Evolutionary conservation across 2,329 filamentous ascomycete genomes (phyloP), one percentile per base, ranked within the genome.

Genomic region (Hymenoscyphus scutula): DNA sequence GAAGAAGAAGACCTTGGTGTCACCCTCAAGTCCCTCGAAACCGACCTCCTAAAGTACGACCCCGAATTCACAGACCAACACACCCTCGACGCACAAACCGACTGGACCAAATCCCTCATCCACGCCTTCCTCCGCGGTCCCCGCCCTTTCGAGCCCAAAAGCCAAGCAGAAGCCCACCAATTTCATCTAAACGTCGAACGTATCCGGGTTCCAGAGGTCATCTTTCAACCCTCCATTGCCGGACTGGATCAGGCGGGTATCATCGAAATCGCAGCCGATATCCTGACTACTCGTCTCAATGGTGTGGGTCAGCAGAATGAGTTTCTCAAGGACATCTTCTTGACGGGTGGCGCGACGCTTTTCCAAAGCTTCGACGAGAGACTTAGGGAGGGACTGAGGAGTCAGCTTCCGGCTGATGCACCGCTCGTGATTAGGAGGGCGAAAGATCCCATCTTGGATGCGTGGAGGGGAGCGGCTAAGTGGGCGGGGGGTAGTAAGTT

Each of bases 101-200:
- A 98, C 80, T 99, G 95, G 95, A 96, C 89, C 15, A 96, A 95
- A 76, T 91, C 87, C 55, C 81, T 97, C 56, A 79, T 98, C 19
- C 95, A 99, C 76, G 91, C 92, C 7, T 99, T 97, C 77, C 79
- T 91, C 41, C 89, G 92, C 60, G 95, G 95, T 0, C 91, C 93
- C 0, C 90, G 92, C 69, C 91, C 94, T 0, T 96, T 92, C 68
- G 89, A 98, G 69, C 79, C 87, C 0, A 87, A 92, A 61, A 90
- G 87, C 62, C 90, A 95, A 70, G 86, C 88, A 19, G 85, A 99
- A 77, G 86, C 87, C 19, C 88, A 92, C 75, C 94, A 98, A 77
- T 80, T 99, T 58, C 95, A 99, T 76, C 86, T 99, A 67, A 99
- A 99, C 75, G 92, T 99, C 60, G 93, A 98, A 80, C 89, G 94